Base-by-base conservation (phyloP, 192 early-diverging fungal genomes). In the Coemansia sp. region DNA sequence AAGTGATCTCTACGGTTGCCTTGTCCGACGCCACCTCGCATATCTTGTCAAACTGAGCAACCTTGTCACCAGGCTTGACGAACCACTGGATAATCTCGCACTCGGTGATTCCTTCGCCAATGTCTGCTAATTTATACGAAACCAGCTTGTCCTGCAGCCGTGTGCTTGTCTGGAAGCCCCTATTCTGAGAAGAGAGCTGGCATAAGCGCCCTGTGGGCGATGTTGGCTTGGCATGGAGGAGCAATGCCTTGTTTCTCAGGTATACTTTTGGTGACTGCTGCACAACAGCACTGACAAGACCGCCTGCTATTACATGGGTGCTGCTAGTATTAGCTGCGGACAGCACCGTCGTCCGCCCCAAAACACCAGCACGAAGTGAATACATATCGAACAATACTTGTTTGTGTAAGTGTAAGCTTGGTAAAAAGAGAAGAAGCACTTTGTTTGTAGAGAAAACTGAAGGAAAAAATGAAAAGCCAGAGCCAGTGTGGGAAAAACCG, bases 11-110 rank as follows among this genome's bases (percentile, higher is more conserved):
- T 9, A 96, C 97, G n/a, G 97, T 90, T 10, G 97, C 97, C 83
- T 98, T 98, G 79, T 98, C 97, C 13, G 92, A 94, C 57, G 97
- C 95, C 27, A 98, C 95, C 65, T 98, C 97, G 67, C 94, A 96
- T 38, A 98, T 89, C 72, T 90, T 91, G 62, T 94, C 87, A 75
- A 98, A 98, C 85, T 97, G 92, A 20, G 85, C 82, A 20, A 98
- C 88, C 48, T 74, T 82, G 69, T 92, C 88, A 60, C 97, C 97
- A 6, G 87, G 85, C 82, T 98, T 91, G 34, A 98, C 92, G 72
- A 95, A 96, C 96, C 96, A 98, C 82, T 98, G 94, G 62, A 96
- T 91, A n/a, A 98, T 75, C 72, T 98, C 94, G 67, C 91, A 93
- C 79, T 98, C 96, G 9, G 94, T 94, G 61, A 97, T 98, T 53